Conservation (phyloP, 768 basidiomycete species). For the Podaxis rugospora region DNA sequence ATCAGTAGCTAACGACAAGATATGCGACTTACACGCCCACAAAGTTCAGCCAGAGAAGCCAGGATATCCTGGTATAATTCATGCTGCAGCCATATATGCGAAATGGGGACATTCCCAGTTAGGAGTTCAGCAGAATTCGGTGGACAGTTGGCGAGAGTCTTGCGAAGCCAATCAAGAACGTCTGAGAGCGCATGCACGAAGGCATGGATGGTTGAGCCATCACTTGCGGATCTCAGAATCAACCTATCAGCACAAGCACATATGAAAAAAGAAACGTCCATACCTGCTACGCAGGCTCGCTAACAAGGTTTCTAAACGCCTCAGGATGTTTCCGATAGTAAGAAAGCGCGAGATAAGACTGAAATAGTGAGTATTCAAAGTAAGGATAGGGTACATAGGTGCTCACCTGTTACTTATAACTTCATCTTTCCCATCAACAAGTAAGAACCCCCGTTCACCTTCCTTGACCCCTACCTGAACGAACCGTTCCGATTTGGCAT, state of each 20-base stretch:
- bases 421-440: conserved; percentile 57
- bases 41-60: conserved; percentile 51
- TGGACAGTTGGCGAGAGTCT: conserved; percentile 35
- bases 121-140: conserved; percentile 24
- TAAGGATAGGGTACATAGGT: background rate
- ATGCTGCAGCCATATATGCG: conserved; percentile 48
- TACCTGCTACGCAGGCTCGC: conserved; percentile 47
- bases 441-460: conserved; percentile 30
- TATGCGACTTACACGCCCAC: conserved; percentile 45
- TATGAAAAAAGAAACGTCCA: conserved; percentile 4
- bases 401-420: conserved; percentile 52
- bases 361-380: background rate
- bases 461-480: conserved; percentile 34
- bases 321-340: conserved; percentile 60
- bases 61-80: conserved; percentile 44
- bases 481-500: conserved; percentile 51
- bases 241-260: conserved; percentile 8
- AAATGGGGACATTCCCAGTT: conserved; percentile 21
- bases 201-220: conserved; percentile 57
- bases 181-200: conserved; percentile 63
- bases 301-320: conserved; percentile 59
- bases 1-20: background rate
- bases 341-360: conserved; percentile 64
- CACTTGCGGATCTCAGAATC: conserved; percentile 35
- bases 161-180: conserved; percentile 47